Conservation (phyloP, 2,329 filamentous ascomycete genomes). For the Stylonectria norvegica region DNA sequence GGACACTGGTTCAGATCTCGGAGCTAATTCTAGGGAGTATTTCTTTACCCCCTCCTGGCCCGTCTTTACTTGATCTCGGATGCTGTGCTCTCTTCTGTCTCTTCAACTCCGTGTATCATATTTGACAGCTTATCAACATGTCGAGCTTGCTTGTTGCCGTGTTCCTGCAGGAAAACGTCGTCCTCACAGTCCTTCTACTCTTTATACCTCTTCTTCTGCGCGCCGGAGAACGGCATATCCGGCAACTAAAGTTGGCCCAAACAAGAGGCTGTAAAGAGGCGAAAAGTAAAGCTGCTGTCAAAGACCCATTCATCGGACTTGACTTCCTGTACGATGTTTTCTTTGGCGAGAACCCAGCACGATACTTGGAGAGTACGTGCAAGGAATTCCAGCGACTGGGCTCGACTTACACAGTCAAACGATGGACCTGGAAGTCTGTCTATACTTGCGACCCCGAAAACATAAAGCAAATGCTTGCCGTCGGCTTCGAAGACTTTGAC, state of each 20-base stretch:
- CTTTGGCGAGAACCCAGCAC: conserved; percentile 23
- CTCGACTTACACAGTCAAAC: conserved; percentile 31
- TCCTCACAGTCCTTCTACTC: conserved; percentile 16
- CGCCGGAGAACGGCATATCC: conserved; percentile 11
- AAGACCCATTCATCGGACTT: conserved; percentile 32
- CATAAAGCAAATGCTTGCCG: conserved; percentile 52
- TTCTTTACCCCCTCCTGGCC: conserved; percentile 20
- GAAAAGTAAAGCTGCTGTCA: conserved; percentile 22
- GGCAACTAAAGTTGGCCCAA: conserved; percentile 16
- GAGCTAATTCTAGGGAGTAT: conserved; percentile 20
- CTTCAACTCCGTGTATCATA: not conserved
- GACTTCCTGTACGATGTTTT: conserved; percentile 34
- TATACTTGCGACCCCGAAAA: conserved; percentile 48
- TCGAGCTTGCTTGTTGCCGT: conserved; percentile 11
- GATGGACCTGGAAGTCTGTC: conserved; percentile 33
- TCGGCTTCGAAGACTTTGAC: conserved; percentile 49
- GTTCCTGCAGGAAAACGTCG: not conserved
- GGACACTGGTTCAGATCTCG: conserved; percentile 27
- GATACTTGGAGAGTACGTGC: conserved; percentile 29
- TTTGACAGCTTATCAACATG: conserved; percentile 12
- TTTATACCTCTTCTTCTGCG: conserved; percentile 16
- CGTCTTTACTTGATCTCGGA: conserved; percentile 6
- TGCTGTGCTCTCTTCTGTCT: conserved; percentile 12
- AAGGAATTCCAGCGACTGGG: conserved; percentile 28
- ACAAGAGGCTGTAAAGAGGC: conserved; percentile 22